Conservation (phyloP, 2,329 filamentous ascomycete species). For the Atkinsonella hypoxylon region DNA sequence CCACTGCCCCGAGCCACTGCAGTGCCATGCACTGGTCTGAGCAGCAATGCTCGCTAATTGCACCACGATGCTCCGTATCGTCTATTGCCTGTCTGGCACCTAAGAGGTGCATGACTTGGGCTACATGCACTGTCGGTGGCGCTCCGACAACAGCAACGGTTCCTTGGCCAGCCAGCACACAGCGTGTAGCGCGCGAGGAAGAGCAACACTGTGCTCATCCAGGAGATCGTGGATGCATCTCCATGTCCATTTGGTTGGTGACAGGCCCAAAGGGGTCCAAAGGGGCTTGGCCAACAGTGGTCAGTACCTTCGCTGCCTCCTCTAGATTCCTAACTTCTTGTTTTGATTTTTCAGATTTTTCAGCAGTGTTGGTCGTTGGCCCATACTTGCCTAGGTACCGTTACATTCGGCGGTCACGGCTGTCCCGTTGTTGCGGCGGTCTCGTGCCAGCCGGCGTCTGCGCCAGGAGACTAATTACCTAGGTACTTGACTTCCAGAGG, state of each 20-base stretch:
- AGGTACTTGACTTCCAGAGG: not conserved
- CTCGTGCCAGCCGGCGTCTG: not conserved
- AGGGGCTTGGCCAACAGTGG: not conserved
- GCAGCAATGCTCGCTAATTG: not conserved
- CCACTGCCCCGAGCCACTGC: not conserved
- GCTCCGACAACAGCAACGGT: not conserved
- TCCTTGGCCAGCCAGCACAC: not conserved
- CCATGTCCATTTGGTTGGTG: not conserved
- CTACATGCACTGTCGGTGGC: not conserved
- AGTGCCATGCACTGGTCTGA: not conserved
- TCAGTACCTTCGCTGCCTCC: not conserved
- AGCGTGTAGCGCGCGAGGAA: no score
- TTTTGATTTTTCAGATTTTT: not conserved
- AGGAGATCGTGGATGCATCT: not conserved
- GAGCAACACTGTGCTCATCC: no score
- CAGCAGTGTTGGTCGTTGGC: slow-evolving; percentile 1
- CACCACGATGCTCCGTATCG: not conserved
- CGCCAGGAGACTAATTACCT: not conserved
- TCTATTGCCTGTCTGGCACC: no score
- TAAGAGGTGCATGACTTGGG: not conserved
- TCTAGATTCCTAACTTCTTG: not conserved
- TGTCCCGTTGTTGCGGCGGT: slow-evolving; percentile 2
- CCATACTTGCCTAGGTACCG: not conserved
- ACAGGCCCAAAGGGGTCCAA: not conserved
- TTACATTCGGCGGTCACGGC: not conserved